Percentiles rank a stretch among this genome's conserved stretches.
Evolutionary conservation across 495 filamentous ascomycete species (phyloP).

Genomic region (Penicillium mononematosum): DNA sequence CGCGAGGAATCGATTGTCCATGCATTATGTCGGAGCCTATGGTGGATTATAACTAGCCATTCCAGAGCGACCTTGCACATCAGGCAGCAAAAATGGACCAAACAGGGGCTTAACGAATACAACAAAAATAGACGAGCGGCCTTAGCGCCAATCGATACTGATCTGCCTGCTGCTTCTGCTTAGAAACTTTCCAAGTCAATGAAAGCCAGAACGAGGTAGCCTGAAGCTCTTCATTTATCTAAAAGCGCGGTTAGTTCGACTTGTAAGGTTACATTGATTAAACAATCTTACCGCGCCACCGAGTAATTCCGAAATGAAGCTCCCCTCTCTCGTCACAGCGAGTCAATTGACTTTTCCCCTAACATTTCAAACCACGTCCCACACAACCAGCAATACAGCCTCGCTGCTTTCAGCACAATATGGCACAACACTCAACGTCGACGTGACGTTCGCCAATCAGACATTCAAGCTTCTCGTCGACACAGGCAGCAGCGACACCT

Average conservation of each 20-base stretch:
- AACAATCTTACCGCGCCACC: no score
- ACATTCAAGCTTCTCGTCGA: constrained; percentile 56
- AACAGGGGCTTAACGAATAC: background rate
- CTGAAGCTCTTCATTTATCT: no score
- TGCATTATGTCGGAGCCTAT: no score
- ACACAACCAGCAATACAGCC: constrained; percentile 1
- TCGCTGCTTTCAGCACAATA: constrained; percentile 18
- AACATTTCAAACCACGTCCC: background rate
- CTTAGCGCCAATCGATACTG: constrained; percentile 2
- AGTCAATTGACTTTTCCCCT: constrained; percentile 3
- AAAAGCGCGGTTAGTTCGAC: constrained; percentile 3
- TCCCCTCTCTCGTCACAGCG: background rate
- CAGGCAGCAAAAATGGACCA: no score
- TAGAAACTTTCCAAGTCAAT: background rate
- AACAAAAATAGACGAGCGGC: constrained; percentile 1
- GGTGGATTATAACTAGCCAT: no score
- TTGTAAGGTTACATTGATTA: background rate
- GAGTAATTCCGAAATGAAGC: no score
- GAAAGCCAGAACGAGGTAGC: no score
- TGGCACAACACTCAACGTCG: constrained; percentile 26
- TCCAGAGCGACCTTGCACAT: no score
- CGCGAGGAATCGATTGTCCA: no score
- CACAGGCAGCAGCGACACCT: constrained; percentile 63
- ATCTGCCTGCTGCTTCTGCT: constrained; percentile 4
- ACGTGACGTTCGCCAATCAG: constrained; percentile 25